Evolutionary conservation across 2,329 filamentous ascomycete genomes (phyloP).

Genomic region (Aspergillus brasiliensis): DNA sequence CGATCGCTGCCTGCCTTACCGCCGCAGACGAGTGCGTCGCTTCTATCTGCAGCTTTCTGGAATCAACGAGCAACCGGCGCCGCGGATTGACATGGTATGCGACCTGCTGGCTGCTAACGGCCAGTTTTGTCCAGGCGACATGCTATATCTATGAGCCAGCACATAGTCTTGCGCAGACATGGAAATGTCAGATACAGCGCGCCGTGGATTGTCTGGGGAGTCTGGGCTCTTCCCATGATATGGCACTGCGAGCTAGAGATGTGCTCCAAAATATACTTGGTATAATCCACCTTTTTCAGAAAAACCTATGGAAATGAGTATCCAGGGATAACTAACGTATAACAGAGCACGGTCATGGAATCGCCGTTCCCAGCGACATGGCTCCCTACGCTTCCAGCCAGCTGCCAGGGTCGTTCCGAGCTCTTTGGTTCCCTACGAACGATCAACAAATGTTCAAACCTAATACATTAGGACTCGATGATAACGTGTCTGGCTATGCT

Average conservation of each 20-base stretch:
- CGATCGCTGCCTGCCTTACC: constrained; percentile 20
- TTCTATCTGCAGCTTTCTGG: constrained; percentile 23
- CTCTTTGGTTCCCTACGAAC: constrained; percentile 13
- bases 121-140: constrained; percentile 26
- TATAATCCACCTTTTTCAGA: neutral
- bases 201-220: constrained; percentile 22
- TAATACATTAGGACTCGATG: constrained; percentile 12
- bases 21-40: constrained; percentile 25
- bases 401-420: constrained; percentile 6
- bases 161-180: constrained; percentile 16
- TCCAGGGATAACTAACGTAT: neutral
- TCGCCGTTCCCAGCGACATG: neutral
- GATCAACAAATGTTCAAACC: constrained; percentile 15
- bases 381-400: constrained; percentile 12
- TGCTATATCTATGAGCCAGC: constrained; percentile 24
- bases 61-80: constrained; percentile 18
- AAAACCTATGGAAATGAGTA: too few relatives aligned
- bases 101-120: constrained; percentile 26
- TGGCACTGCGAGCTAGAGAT: constrained; percentile 21
- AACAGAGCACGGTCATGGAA: constrained; percentile 11
- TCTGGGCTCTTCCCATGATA: constrained; percentile 23
- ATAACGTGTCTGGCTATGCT: constrained; percentile 15
- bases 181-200: constrained; percentile 19
- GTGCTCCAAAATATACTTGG: constrained; percentile 22
- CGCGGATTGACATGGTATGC: constrained; percentile 26